Conservation (phyloP, 2,329 filamentous ascomycete genomes). For the Venturia nashicola region DNA sequence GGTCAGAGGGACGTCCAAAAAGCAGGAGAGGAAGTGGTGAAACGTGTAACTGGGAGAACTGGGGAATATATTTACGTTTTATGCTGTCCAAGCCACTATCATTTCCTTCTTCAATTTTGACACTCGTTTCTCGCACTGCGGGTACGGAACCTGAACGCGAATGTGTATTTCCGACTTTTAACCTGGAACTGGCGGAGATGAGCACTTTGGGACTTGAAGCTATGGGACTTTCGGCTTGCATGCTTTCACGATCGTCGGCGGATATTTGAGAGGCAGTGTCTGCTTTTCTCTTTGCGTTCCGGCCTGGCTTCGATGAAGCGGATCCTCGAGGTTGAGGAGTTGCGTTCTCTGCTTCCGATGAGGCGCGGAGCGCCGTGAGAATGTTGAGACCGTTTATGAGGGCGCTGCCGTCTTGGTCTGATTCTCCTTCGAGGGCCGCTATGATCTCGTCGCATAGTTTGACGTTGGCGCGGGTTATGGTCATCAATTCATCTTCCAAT, state of each 20-base stretch:
- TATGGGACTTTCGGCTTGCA: conserved; percentile 25
- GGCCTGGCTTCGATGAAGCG: conserved; percentile 21
- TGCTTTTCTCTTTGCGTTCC: conserved; percentile 14
- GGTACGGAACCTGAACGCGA: conserved; percentile 29
- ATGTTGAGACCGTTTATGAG: conserved; percentile 31
- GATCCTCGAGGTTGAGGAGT: conserved; percentile 23
- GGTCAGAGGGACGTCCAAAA: neutral
- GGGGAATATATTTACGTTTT: conserved; percentile 26
- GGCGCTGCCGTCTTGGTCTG: conserved; percentile 27
- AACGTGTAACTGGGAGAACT: neutral
- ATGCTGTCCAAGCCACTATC: conserved; percentile 28
- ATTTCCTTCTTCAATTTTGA: conserved; percentile 36
- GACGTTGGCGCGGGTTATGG: conserved; percentile 35
- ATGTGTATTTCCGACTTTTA: conserved; percentile 7
- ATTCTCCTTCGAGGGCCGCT: conserved; percentile 30
- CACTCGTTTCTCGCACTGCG: conserved; percentile 33
- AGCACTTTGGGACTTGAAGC: conserved; percentile 10
- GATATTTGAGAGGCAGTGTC: conserved; percentile 15
- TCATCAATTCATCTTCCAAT: conserved; percentile 34
- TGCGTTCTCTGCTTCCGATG: conserved; percentile 27
- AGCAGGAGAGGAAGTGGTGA: neutral
- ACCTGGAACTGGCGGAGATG: conserved; percentile 9
- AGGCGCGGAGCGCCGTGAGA: conserved; percentile 33
- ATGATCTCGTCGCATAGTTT: conserved; percentile 33
- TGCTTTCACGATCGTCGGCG: conserved; percentile 14